Percentiles rank a stretch among this genome's conserved stretches.
phyloP scores from a whole-genome alignment of 2,329 filamentous ascomycete species.

The Elsinoe ampelina region DNA sequence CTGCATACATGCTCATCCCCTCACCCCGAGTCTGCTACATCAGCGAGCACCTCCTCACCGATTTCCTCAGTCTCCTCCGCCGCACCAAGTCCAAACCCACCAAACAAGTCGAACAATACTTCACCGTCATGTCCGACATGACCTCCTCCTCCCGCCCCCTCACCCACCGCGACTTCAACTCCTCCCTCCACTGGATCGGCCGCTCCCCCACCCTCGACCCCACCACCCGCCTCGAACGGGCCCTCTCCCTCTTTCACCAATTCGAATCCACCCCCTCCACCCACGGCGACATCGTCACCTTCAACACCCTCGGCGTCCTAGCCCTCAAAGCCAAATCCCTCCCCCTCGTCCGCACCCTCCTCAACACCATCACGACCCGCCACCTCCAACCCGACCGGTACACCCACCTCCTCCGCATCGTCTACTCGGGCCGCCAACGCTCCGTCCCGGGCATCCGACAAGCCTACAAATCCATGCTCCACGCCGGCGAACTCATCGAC shows the following conservation, averaged over 20 bases:
- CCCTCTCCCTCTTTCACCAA: conserved; percentile 72
- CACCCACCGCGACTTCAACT: conserved; percentile 65
- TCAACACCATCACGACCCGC: conserved; percentile 68
- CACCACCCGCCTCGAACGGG: conserved; percentile 53
- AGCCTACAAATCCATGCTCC: conserved; percentile 75
- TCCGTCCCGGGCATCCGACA: conserved; percentile 66
- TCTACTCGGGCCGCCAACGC: conserved; percentile 66
- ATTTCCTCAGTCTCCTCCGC: conserved; percentile 60
- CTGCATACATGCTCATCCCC: conserved; percentile 44
- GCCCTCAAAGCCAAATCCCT: conserved; percentile 81
- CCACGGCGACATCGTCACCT: conserved; percentile 65
- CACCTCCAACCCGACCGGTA: conserved; percentile 63
- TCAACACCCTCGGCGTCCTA: conserved; percentile 86
- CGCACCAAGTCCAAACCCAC: conserved; percentile 41
- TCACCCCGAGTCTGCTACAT: conserved; percentile 46
- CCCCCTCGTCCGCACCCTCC: conserved; percentile 71
- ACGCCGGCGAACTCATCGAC: conserved; percentile 78
- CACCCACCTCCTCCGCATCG: conserved; percentile 72
- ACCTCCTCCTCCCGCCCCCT: conserved; percentile 63
- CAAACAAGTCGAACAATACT: conserved; percentile 67
- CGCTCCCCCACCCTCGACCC: conserved; percentile 56
- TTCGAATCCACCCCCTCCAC: conserved; percentile 71
- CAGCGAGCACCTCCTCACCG: conserved; percentile 44
- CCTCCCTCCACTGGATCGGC: conserved; percentile 68
- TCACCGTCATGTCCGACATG: conserved; percentile 76